Evolutionary conservation across 1,139 yeast genomes (phyloP).

Genomic region (Pichia sp.): DNA sequence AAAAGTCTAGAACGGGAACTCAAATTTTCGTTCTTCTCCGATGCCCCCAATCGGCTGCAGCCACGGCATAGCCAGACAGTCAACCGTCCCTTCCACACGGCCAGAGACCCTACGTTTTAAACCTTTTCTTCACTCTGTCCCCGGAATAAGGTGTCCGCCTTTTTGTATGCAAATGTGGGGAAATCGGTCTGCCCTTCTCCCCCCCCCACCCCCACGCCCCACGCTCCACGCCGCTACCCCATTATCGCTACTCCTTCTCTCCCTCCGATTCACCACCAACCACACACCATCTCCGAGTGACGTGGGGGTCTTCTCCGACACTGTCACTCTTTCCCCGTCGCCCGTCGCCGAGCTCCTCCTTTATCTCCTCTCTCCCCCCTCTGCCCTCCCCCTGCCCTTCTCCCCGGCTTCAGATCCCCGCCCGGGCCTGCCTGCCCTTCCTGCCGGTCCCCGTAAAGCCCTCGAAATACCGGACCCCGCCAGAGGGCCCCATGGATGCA

Average conservation of each 20-base stretch:
- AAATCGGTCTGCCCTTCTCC: neutral
- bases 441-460: no score
- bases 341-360: neutral
- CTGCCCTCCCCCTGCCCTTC: neutral
- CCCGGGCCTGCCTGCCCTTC: neutral
- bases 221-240: no score
- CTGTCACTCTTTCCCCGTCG: neutral
- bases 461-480: neutral
- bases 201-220: neutral
- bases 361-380: neutral
- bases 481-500: neutral
- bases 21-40: no score
- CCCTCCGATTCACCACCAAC: neutral
- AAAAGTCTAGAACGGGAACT: no score
- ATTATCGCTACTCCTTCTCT: neutral
- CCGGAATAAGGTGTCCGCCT: neutral
- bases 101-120: neutral
- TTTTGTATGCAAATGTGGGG: neutral
- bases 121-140: neutral
- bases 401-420: neutral
- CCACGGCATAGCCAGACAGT: no score
- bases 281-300: neutral
- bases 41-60: neutral
- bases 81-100: neutral
- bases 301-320: neutral